A percentile compares a stretch with the other conserved stretches of the same genome.
These are phyloP conservation scores for Lycium barbarum DNA, from an alignment of 257 asterid species.

Conservation along the genomic window DNA sequence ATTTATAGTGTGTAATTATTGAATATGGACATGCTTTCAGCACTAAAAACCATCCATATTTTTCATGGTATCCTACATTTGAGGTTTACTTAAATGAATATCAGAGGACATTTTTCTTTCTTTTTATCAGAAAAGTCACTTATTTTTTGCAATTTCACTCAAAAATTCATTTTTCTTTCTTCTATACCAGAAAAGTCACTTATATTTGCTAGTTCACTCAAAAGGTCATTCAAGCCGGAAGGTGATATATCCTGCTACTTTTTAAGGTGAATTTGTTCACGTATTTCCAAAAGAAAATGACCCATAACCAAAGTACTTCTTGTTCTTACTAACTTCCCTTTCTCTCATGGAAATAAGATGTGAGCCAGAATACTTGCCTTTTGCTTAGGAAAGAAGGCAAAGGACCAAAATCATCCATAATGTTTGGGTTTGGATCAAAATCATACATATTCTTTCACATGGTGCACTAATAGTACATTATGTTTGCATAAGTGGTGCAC, in stretches of 20 bases:
- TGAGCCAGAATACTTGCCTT: slow-evolving; percentile 11
- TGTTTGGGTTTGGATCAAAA: too few relatives aligned
- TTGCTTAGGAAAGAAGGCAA: background rate
- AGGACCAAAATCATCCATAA: too few relatives aligned
- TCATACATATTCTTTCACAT: too few relatives aligned
- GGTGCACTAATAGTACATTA: too few relatives aligned
- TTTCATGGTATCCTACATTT: background rate
- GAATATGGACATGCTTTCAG: background rate
- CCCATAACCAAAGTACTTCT: background rate
- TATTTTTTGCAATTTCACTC: background rate
- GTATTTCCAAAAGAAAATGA: background rate
- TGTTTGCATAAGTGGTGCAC: too few relatives aligned
- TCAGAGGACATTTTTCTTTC: background rate
- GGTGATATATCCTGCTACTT: background rate
- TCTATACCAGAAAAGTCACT: background rate
- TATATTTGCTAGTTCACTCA: background rate
- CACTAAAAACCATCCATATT: background rate
- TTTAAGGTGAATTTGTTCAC: background rate
- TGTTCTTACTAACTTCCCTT: slow-evolving; percentile 13
- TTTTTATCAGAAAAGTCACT: background rate
- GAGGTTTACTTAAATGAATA: background rate
- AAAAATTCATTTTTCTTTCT: background rate
- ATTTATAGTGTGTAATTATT: background rate
- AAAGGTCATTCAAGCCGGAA: background rate
- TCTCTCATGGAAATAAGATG: background rate